These are phyloP conservation scores for Phytophthora uliginosa DNA, from an alignment of 352 stramenopile species.

Conservation along the genomic window DNA sequence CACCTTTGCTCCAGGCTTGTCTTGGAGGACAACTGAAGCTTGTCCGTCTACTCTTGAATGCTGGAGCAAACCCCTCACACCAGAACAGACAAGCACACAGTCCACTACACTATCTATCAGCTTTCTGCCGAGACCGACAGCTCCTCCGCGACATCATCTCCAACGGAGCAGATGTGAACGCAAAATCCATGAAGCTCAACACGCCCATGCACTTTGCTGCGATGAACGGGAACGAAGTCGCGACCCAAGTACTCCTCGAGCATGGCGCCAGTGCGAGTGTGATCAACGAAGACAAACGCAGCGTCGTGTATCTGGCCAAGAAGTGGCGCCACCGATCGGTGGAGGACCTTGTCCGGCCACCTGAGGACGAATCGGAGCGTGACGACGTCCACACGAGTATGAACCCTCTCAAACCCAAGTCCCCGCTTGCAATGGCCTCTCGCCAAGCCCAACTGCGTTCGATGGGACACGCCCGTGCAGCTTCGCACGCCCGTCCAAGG, in stretches of 20 bases:
- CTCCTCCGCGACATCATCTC: constrained; percentile 60
- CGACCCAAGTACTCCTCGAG: constrained; percentile 61
- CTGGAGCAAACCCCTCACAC: constrained; percentile 64
- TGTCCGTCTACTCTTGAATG: constrained; percentile 54
- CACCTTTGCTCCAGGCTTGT: constrained; percentile 65
- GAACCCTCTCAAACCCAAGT: constrained; percentile 11
- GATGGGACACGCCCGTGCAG: constrained; percentile 18
- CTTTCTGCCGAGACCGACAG: constrained; percentile 65
- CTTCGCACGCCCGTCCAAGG: constrained; percentile 12
- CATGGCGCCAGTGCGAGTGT: constrained; percentile 69
- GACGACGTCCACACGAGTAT: constrained; percentile 12
- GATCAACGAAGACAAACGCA: constrained; percentile 84
- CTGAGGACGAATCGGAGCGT: constrained; percentile 40
- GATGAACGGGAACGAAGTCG: constrained; percentile 82
- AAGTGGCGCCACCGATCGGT: constrained; percentile 77
- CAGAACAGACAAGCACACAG: constrained; percentile 80
- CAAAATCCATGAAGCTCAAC: constrained; percentile 80
- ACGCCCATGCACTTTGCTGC: constrained; percentile 81
- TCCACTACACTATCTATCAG: constrained; percentile 71
- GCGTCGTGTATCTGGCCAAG: constrained; percentile 78
- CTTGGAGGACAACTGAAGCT: constrained; percentile 61
- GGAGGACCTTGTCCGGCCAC: constrained; percentile 64
- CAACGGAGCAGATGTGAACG: constrained; percentile 68
- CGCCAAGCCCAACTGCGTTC: constrained; percentile 35
- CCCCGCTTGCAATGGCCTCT: constrained; percentile 14